phyloP scores from a whole-genome alignment of 2,329 filamentous ascomycete genomes.

The Mariannaea elegans region DNA sequence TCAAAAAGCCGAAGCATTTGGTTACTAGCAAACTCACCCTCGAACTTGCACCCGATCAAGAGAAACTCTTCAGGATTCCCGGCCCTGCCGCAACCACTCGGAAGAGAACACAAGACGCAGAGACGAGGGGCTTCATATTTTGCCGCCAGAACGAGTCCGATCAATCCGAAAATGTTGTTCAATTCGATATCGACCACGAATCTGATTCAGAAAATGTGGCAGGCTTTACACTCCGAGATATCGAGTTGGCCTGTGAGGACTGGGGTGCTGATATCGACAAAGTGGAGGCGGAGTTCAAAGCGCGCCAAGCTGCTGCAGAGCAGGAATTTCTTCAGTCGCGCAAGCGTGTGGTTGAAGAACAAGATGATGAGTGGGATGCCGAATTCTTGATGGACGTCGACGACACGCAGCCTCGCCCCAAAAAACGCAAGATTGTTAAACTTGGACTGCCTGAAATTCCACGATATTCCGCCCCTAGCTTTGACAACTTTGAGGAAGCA shows the following conservation, averaged over 20 bases:
- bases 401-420: conserved; percentile 60
- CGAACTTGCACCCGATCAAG: conserved; percentile 86
- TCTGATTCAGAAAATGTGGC: conserved; percentile 73
- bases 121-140: conserved; percentile 58
- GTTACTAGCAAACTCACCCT: conserved; percentile 88
- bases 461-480: conserved; percentile 71
- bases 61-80: conserved; percentile 83
- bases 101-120: conserved; percentile 65
- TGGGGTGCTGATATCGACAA: conserved; percentile 75
- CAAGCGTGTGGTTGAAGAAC: conserved; percentile 49
- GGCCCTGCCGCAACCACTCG: conserved; percentile 64
- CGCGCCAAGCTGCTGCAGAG: conserved; percentile 42
- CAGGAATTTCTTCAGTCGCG: conserved; percentile 42
- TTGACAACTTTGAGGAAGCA: conserved; percentile 81
- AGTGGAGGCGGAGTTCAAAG: conserved; percentile 51
- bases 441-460: conserved; percentile 67
- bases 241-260: conserved; percentile 86
- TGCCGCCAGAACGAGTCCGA: conserved; percentile 51
- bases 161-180: conserved; percentile 48
- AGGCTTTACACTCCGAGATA: conserved; percentile 80
- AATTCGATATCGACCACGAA: conserved; percentile 59
- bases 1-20: conserved; percentile 82
- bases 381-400: conserved; percentile 65
- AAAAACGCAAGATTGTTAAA: conserved; percentile 73
- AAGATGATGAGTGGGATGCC: conserved; percentile 70